A percentile compares a stretch with the other conserved stretches of the same genome.
These are phyloP conservation scores for Pyrenochaeta sp. DNA, from an alignment of 2,329 filamentous ascomycete species.

Conservation along the genomic window DNA sequence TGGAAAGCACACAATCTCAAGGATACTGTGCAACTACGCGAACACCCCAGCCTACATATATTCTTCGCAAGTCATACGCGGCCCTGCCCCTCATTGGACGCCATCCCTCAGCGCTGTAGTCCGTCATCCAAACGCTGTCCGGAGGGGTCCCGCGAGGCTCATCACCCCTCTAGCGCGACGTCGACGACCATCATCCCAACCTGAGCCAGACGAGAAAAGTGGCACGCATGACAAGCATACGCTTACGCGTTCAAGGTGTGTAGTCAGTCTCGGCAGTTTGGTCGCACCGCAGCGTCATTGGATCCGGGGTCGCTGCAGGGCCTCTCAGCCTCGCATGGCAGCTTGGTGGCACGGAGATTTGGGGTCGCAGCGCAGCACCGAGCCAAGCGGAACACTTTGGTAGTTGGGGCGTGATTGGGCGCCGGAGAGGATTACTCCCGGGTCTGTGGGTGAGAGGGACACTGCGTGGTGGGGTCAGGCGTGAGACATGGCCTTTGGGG, in stretches of 20 bases:
- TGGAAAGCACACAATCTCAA: background rate
- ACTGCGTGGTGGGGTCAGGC: background rate
- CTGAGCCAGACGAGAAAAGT: constrained; percentile 1
- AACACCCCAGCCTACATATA: constrained; percentile 15
- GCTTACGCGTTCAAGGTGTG: constrained; percentile 23
- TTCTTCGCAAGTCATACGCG: constrained; percentile 11
- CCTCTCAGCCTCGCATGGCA: constrained; percentile 17
- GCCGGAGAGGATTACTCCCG: too few relatives aligned
- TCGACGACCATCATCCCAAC: constrained; percentile 1
- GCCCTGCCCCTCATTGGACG: constrained; percentile 10
- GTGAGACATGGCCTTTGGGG: constrained; percentile 5
- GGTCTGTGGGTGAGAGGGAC: background rate
- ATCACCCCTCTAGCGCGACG: background rate
- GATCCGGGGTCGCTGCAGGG: constrained; percentile 14
- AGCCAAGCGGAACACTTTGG: too few relatives aligned
- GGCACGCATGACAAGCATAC: constrained; percentile 1
- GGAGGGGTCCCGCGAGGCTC: constrained; percentile 23
- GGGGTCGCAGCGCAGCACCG: too few relatives aligned
- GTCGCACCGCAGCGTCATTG: constrained; percentile 10
- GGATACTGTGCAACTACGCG: constrained; percentile 55
- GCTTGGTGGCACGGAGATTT: constrained; percentile 1
- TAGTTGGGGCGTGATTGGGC: too few relatives aligned
- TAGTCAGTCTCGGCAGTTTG: constrained; percentile 8
- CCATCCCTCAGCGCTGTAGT: background rate
- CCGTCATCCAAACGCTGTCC: constrained; percentile 11